phyloP scores from a whole-genome alignment of 495 filamentous ascomycete genomes.

The Saxophila tyrrhenica region DNA sequence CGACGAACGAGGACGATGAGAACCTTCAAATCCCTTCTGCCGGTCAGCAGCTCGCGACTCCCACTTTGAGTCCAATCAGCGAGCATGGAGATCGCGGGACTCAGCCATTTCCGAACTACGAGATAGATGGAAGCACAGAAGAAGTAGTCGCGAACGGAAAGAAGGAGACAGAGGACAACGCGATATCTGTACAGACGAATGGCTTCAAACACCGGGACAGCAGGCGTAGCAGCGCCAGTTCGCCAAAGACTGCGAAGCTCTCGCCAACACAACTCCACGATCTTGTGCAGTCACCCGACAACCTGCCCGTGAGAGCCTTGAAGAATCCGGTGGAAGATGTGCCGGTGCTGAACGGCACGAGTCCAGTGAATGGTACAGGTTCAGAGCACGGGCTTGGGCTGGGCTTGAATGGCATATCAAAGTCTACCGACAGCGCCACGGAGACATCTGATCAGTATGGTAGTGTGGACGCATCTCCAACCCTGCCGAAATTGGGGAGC shows the following conservation, averaged over 20 bases:
- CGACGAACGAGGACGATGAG: neutral
- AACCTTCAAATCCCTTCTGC: neutral
- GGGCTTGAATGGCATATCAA: neutral
- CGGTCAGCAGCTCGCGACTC: conserved; percentile 10
- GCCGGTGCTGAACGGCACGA: neutral
- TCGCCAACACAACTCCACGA: conserved; percentile 46
- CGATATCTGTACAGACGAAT: neutral
- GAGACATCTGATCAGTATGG: neutral
- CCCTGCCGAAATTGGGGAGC: conserved; percentile 9
- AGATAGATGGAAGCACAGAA: neutral
- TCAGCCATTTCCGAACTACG: conserved; percentile 1
- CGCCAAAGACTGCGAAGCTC: conserved; percentile 37
- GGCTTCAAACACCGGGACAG: neutral
- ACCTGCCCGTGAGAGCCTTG: conserved; percentile 27
- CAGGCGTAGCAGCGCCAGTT: neutral
- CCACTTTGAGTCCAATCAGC: conserved; percentile 12
- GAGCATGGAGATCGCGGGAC: conserved; percentile 1
- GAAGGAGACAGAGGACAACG: neutral
- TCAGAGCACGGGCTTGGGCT: neutral
- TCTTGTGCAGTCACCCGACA: conserved; percentile 42
- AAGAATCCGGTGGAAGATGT: neutral
- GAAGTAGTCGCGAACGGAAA: neutral
- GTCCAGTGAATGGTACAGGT: neutral
- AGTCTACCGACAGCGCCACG: neutral
- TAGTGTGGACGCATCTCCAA: neutral